Base-by-base conservation (phyloP, 2,329 filamentous ascomycete genomes). In the Mollisiaceae sp. region DNA sequence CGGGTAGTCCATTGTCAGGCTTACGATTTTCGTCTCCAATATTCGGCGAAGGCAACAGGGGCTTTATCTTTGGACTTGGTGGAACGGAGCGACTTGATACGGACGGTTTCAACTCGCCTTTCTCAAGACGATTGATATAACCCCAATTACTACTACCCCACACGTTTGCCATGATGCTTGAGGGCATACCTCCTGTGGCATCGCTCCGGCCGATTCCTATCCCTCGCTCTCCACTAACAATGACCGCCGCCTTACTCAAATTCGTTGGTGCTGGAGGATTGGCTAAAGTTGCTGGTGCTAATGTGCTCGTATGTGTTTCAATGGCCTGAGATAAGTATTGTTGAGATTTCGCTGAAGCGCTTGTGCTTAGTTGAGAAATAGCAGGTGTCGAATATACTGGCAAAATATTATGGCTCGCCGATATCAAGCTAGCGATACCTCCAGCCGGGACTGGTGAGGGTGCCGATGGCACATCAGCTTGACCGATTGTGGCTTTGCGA, bases 121-220 rank as follows among this genome's bases (percentile, higher is more conserved):
- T 79, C 70, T 85, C 85, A 41, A 90, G 76, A 27, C 84, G 82
- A 70, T 90, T 90, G 65, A 91, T 79, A 69, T 86, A 86, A 15
- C 87, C 87, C 92, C 93, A 97, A 56, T 93, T 89, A 64, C 88
- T 91, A 73, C 89, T 96, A 59, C 94, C 94, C 94, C 94, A 98
- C 63, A 96, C 86, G 76, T 98, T 98, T 38, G 94, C 94, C 82
- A 97, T 87, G 67, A 97, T 88, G 15, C 92, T 93, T 59, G 91
- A 91, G 0, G 94, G 92, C 78, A 97, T 87, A 24, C 86, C 86
- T 50, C 90, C 87, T n/a, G 84, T 84, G 56, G 82, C 86, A 71
- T 88, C 85, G 66, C 81, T 81, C 58, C 80, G 79, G n/a, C 88
- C 88, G 20, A 88, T 78, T 2, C 85, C 85, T 64, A 93, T 82